Evolutionary conservation across 345 rosid genomes (phyloP).

Genomic region (Iberis pinnata): DNA sequence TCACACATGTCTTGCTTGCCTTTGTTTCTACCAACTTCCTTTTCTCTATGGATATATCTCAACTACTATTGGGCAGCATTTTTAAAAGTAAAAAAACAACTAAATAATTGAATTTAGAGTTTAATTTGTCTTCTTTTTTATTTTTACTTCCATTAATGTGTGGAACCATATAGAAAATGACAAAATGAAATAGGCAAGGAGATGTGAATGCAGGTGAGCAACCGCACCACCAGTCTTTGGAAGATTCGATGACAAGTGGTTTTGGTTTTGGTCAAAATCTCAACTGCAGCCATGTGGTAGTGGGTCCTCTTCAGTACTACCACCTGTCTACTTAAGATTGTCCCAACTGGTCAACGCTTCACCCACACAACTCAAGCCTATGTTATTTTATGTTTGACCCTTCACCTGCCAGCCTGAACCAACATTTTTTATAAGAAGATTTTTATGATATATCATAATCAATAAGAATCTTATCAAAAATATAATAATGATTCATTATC

Average conservation of each 20-base stretch:
- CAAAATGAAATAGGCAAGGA: slow-evolving; percentile 6
- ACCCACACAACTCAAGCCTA: too few species aligned
- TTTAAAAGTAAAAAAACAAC: not conserved
- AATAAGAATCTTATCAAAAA: too few species aligned
- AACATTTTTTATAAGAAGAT: too few species aligned
- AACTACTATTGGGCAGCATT: not conserved
- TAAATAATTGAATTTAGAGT: not conserved
- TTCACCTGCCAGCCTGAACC: too few species aligned
- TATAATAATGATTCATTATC: too few species aligned
- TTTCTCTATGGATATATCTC: not conserved
- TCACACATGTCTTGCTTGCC: slow-evolving; percentile 25
- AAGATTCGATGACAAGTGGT: slow-evolving; percentile 1
- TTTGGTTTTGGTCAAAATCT: slow-evolving; percentile 20
- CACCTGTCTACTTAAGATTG: slow-evolving; percentile 1
- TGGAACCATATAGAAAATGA: not conserved
- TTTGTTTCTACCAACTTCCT: slow-evolving; percentile 20
- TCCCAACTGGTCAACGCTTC: not conserved
- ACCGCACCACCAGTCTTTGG: slow-evolving; percentile 26
- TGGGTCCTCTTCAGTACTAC: not conserved
- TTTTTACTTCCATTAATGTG: not conserved
- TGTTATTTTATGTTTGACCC: too few species aligned
- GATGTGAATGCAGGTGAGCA: slow-evolving; percentile 29
- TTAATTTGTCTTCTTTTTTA: not conserved
- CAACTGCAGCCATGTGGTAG: slow-evolving; percentile 30
- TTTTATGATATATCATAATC: too few species aligned